These are phyloP conservation scores for Fimicolochytrium jonesii DNA, from an alignment of 192 early-diverging fungal genomes.

Conservation along the genomic window DNA sequence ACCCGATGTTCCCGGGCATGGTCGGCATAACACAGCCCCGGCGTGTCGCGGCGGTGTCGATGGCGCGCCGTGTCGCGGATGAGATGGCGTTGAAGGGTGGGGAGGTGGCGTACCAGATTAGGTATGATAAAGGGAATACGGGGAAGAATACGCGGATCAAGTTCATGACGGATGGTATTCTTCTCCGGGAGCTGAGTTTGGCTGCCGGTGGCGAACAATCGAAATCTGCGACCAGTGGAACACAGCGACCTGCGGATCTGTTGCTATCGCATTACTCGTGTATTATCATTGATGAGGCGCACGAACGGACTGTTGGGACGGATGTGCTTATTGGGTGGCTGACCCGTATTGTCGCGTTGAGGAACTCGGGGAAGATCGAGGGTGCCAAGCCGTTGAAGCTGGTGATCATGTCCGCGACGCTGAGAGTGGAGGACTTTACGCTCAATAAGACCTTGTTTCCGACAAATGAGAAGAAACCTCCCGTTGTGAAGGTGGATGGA, in stretches of 20 bases:
- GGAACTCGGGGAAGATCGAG: constrained; percentile 51
- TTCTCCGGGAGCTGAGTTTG: constrained; percentile 81
- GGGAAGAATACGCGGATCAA: constrained; percentile 80
- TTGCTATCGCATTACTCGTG: constrained; percentile 90
- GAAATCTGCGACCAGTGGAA: constrained; percentile 20
- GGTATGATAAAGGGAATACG: constrained; percentile 80
- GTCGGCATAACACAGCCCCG: constrained; percentile 98
- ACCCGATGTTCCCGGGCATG: constrained; percentile 71
- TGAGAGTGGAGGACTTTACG: constrained; percentile 96
- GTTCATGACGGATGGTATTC: constrained; percentile 99
- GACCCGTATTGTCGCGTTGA: constrained; percentile 78
- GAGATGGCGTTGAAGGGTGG: constrained; percentile 76
- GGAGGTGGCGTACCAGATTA: constrained; percentile 77
- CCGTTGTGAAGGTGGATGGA: constrained; percentile 87
- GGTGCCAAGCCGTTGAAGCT: constrained; percentile 75
- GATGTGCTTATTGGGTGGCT: constrained; percentile 98
- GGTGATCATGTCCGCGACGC: constrained; percentile 98
- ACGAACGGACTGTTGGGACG: constrained; percentile 95
- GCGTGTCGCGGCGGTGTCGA: constrained; percentile 93
- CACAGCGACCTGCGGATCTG: constrained; percentile 63
- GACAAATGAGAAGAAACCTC: constrained; percentile 44
- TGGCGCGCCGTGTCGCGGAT: constrained; percentile 90
- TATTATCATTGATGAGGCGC: constrained; percentile 98
- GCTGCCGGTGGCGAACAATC: constrained; percentile 12
- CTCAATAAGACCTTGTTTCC: constrained; percentile 77